A percentile compares a stretch with the other conserved stretches of the same genome.
Evolutionary conservation across 1,284 basidiomycete species (phyloP).

Genomic region (Cutaneotrichosporon sp.): DNA sequence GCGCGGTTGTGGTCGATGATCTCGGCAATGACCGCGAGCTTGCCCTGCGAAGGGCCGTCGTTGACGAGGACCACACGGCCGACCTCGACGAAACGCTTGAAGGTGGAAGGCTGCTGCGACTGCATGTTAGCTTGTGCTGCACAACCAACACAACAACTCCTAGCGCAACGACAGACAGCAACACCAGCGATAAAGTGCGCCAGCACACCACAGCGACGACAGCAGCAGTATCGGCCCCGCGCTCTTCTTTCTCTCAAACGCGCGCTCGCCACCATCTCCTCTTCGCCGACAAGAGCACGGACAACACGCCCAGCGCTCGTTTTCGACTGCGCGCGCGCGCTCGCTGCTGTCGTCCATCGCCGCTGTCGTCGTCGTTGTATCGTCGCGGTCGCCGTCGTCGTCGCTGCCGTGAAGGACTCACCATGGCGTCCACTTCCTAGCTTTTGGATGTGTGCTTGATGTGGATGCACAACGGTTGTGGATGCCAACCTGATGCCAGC

Average conservation of each 20-base stretch:
- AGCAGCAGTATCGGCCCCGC: background rate
- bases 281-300: background rate
- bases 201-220: background rate
- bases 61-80: conserved; percentile 98
- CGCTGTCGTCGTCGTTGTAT: conserved; percentile 4
- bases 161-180: background rate
- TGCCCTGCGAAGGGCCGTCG: conserved; percentile 75
- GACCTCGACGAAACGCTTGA: conserved; percentile 97
- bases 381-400: background rate
- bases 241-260: background rate
- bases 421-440: conserved; percentile 17
- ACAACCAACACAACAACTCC: background rate
- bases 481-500: no score
- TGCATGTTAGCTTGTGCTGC: conserved; percentile 4
- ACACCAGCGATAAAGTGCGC: background rate
- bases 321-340: background rate
- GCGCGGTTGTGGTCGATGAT: conserved; percentile 99
- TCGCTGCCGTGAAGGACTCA: conserved; percentile 6
- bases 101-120: conserved; percentile 62
- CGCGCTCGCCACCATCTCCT: background rate
- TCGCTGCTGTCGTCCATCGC: background rate
- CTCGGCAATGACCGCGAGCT: conserved; percentile 92
- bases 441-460: conserved; percentile 9
- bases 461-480: background rate
- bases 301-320: background rate